These are phyloP conservation scores for Salix koriyanagi DNA, from an alignment of 345 rosid genomes.

Conservation along the genomic window DNA sequence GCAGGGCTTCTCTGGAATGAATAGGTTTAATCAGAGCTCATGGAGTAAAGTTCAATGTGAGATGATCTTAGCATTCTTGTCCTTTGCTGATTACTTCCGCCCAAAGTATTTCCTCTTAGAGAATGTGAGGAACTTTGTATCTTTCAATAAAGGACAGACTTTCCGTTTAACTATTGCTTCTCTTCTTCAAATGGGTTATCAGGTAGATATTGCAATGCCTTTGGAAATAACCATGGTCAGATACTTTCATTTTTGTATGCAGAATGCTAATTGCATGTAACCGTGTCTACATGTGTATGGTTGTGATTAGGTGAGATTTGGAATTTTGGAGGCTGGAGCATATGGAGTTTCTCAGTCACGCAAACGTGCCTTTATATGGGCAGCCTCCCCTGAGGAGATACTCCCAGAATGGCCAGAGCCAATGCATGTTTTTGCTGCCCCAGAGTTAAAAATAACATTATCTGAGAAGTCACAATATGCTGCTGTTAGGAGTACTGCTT, in stretches of 20 bases:
- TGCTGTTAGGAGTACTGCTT: conserved; percentile 68
- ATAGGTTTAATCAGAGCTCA: conserved; percentile 60
- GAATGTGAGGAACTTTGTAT: conserved; percentile 81
- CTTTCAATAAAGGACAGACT: conserved; percentile 79
- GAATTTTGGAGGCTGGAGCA: conserved; percentile 89
- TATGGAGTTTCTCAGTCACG: conserved; percentile 87
- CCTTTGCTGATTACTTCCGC: conserved; percentile 82
- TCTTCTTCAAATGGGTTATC: conserved; percentile 56
- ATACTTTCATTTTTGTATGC: neutral
- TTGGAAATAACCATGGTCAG: neutral
- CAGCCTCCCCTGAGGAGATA: conserved; percentile 74
- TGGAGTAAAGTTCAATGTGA: conserved; percentile 87
- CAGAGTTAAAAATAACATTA: conserved; percentile 55
- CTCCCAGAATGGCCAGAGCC: conserved; percentile 99
- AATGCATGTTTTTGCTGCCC: conserved; percentile 76
- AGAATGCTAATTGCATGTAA: neutral
- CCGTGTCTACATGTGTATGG: neutral
- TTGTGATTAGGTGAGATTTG: conserved; percentile 71
- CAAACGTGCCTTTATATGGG: conserved; percentile 89
- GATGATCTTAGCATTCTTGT: conserved; percentile 50
- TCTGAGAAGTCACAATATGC: conserved; percentile 49
- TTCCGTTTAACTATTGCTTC: conserved; percentile 74
- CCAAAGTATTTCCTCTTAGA: conserved; percentile 86
- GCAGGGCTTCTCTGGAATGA: conserved; percentile 94
- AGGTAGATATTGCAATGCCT: conserved; percentile 22